Conservation (phyloP, 1,139 yeast species). For the Wickerhamiella infanticola region DNA sequence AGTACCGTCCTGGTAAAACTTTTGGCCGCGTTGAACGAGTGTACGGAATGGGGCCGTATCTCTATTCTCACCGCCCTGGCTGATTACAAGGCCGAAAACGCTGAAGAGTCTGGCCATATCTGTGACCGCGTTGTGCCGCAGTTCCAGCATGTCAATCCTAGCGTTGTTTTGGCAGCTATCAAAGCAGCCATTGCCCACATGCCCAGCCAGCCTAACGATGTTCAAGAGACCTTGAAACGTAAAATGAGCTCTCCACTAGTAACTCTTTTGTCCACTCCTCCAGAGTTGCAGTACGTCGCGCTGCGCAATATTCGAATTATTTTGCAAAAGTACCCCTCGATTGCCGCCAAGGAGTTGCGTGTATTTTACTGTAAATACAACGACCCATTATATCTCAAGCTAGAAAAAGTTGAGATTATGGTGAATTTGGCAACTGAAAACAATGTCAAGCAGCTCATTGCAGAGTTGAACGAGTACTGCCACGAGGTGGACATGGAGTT, state of each 20-base stretch:
- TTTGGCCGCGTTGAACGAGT: conserved; percentile 77
- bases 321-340: conserved; percentile 72
- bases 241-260: conserved; percentile 88
- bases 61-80: conserved; percentile 71
- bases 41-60: conserved; percentile 98
- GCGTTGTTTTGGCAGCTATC: conserved; percentile 79
- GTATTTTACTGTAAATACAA: conserved; percentile 89
- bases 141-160: conserved; percentile 92
- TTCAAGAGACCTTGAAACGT: conserved; percentile 36
- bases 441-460: conserved; percentile 54
- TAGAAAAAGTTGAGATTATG: conserved; percentile 85
- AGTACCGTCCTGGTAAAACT: conserved; percentile 43
- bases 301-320: conserved; percentile 81
- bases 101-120: conserved; percentile 65
- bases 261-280: conserved; percentile 70
- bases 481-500: conserved; percentile 90
- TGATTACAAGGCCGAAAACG: conserved; percentile 42
- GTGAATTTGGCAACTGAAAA: conserved; percentile 62
- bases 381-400: conserved; percentile 84
- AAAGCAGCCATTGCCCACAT: conserved; percentile 67
- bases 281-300: conserved; percentile 94
- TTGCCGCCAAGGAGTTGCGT: conserved; percentile 65
- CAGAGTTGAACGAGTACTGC: conserved; percentile 81
- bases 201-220: conserved; percentile 34
- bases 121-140: conserved; percentile 89